Percentiles rank a stretch among this genome's conserved stretches.
phyloP scores from a whole-genome alignment of 2,329 filamentous ascomycete genomes.

The Monilinia laxa region DNA sequence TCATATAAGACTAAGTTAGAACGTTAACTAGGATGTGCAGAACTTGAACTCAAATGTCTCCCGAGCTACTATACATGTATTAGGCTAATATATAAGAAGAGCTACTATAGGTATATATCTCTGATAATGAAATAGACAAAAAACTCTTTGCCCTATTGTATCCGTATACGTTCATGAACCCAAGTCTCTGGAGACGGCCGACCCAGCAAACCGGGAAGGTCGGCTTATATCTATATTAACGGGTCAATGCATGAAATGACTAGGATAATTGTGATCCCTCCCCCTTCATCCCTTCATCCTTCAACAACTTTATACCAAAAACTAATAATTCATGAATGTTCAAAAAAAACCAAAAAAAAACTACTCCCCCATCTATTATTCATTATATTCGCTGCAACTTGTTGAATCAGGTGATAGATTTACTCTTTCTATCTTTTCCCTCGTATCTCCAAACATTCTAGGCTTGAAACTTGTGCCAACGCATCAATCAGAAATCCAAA shows the following conservation, averaged over 20 bases:
- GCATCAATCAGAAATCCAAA: conserved; percentile 17
- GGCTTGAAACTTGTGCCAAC: conserved; percentile 11
- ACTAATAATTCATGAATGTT: too few species aligned
- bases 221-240: conserved; percentile 16
- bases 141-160: too few species aligned
- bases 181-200: conserved; percentile 22
- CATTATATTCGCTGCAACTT: background rate
- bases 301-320: background rate
- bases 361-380: background rate
- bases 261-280: conserved; percentile 2
- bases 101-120: too few species aligned
- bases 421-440: background rate
- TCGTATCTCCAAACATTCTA: background rate
- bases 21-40: too few species aligned
- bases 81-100: too few species aligned
- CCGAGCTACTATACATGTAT: too few species aligned
- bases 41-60: too few species aligned
- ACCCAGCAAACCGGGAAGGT: conserved; percentile 21
- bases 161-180: background rate
- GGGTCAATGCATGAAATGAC: conserved; percentile 23
- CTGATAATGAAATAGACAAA: too few species aligned
- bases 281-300: background rate
- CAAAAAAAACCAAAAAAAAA: background rate
- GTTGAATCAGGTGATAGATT: background rate
- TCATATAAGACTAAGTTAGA: too few species aligned